Evolutionary conservation across 1,284 basidiomycete species (phyloP).

Genomic region (Marasmius tenuissimus): DNA sequence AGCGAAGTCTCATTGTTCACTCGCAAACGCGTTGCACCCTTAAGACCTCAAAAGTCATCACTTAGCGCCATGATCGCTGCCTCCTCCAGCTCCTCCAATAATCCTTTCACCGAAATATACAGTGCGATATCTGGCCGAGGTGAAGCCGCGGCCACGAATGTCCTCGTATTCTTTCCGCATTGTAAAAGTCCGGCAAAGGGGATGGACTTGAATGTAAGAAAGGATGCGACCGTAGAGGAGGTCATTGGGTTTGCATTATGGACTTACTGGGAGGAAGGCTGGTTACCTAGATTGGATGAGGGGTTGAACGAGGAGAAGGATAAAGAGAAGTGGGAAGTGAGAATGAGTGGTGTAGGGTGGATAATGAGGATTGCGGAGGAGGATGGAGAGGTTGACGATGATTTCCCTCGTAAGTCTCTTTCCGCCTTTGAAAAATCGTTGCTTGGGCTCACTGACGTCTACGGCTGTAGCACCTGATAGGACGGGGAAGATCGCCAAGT

Average conservation of each 20-base stretch:
- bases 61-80: constrained; percentile 64
- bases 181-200: constrained; percentile 59
- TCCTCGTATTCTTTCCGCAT: constrained; percentile 89
- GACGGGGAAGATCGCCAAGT: constrained; percentile 81
- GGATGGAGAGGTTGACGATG: constrained; percentile 97
- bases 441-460: constrained; percentile 8
- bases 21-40: constrained; percentile 46
- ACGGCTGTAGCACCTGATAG: constrained; percentile 82
- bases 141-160: constrained; percentile 60
- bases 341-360: constrained; percentile 84
- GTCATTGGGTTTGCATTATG: constrained; percentile 92
- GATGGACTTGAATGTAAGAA: constrained; percentile 73
- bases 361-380: constrained; percentile 95
- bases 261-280: constrained; percentile 88
- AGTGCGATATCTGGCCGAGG: constrained; percentile 76
- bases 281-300: constrained; percentile 77
- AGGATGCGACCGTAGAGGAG: constrained; percentile 93
- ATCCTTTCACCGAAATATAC: constrained; percentile 84
- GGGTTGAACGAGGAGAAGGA: constrained; percentile 58
- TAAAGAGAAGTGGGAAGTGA: constrained; percentile 59
- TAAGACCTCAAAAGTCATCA: constrained; percentile 50
- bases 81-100: constrained; percentile 56
- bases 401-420: constrained; percentile 81
- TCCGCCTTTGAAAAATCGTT: background rate
- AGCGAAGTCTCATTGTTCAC: constrained; percentile 40